Evolutionary conservation across 2,329 filamentous ascomycete species (phyloP), one percentile per base, ranked within the genome.

Genomic region (Colletotrichum abscissum): DNA sequence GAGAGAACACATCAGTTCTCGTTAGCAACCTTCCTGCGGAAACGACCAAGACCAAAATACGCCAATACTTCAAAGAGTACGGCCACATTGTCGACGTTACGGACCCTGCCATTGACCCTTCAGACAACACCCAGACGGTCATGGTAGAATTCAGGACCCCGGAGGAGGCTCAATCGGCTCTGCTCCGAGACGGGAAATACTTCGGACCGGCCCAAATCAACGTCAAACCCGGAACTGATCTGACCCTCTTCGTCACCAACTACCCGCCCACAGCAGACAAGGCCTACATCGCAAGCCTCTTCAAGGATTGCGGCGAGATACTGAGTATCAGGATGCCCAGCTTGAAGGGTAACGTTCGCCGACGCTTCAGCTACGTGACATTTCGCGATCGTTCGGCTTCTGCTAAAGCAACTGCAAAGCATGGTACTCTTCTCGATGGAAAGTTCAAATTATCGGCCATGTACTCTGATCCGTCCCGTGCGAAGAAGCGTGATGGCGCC

Each of bases 311-410:
- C 78, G 97, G 97, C 56, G 91, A 96, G 56, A 92, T 99, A 68
- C 87, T 97, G 68, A 94, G 92, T 78, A 89, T 98, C 65, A 92
- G 97, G 26, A 97, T 97, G 84, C 97, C 97, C 2, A 98, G 95
- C 69, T 89, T 99, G 64, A 97, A 97, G 81, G 95, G 89, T 82
- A 96, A 98, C 78, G 92, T 93, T 1, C 92, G 94, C 77, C 94
- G 97, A 38, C 93, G 97, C 28, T 99, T 99, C 84, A 98, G 95
- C 85, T 99, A 99, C 81, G 88, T 98, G 7, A 94, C 97, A n/a
- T 98, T 98, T 80, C 88, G 91, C 60, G 90, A 91, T 38, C 83
- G 88, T 3, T 87, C 88, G n/a, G 89, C 90, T 65, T 94, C 95
- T 0, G 87, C 90, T 52, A 90, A 89, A 62, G 95, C 95, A 1